Evolutionary conservation across 2,329 filamentous ascomycete species (phyloP).

Genomic region (Hypoxylon sp.): DNA sequence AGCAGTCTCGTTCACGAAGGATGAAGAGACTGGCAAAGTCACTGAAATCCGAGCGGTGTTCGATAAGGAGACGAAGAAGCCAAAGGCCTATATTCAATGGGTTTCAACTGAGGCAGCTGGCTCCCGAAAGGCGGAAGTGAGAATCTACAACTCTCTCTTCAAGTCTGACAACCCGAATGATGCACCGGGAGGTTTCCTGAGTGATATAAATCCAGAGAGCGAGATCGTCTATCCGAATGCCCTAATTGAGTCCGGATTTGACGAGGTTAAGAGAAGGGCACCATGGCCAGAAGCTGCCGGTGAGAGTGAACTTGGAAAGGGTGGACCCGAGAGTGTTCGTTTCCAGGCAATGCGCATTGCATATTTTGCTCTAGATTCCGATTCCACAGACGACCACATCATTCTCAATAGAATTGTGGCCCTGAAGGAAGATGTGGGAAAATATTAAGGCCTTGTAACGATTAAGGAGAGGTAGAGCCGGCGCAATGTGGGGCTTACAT

Average conservation of each 20-base stretch:
- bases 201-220: constrained; percentile 86
- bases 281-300: constrained; percentile 87
- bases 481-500: not conserved
- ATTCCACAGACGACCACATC: constrained; percentile 83
- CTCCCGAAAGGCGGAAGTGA: constrained; percentile 78
- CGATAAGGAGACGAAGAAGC: constrained; percentile 79
- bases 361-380: constrained; percentile 86
- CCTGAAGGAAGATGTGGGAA: constrained; percentile 88
- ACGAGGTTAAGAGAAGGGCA: constrained; percentile 79
- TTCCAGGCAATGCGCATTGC: constrained; percentile 94
- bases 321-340: constrained; percentile 80
- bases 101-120: constrained; percentile 73
- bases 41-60: constrained; percentile 76
- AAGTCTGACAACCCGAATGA: constrained; percentile 86
- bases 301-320: constrained; percentile 73
- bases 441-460: constrained; percentile 58
- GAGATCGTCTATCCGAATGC: constrained; percentile 85
- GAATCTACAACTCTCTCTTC: constrained; percentile 87
- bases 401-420: constrained; percentile 93
- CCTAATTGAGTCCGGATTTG: constrained; percentile 85
- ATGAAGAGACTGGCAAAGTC: constrained; percentile 72
- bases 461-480: not conserved
- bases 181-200: constrained; percentile 83
- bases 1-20: constrained; percentile 77
- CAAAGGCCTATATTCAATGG: constrained; percentile 93